Evolutionary conservation across 2,329 filamentous ascomycete species (phyloP), one percentile per base, ranked within the genome.

Genomic region (Microcera coccophila): DNA sequence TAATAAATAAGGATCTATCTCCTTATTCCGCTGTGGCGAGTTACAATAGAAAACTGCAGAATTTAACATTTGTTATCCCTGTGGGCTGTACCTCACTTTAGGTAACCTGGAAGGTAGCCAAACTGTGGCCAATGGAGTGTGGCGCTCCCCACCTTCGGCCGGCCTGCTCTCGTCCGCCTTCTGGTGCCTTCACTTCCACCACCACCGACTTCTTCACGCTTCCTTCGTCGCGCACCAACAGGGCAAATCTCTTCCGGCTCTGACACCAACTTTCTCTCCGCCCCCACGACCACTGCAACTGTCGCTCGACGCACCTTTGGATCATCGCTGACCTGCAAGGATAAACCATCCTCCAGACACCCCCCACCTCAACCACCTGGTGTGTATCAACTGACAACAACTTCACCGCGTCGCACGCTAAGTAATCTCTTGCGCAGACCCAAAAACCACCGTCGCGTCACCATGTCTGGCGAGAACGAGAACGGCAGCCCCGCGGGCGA

Each of bases 401-500:
- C 15, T n/a, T 17, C 36, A 34, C 34, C 33, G 33, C 33, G 5
- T 8, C 18, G 5, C 10, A 8, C 18, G 42, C 45, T 34, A 37
- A 40, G 52, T 58, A 45, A 58, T 48, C 22, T 31, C 20, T 41
- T n/a, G 16, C 18, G 38, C 41, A 37, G 37, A 57, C 20, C 4
- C 20, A 17, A 8, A 2, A 32, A 39, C 15, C 34, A 4, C 16
- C 39, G 7, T 43, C 35, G 15, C 22, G 36, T 31, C 49, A 66
- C 42, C 26, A 80, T 79, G 75, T 73, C 73, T 41, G 54, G 59
- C 52, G 62, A 65, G 40, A 59, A 63, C 48, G 71, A 74, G 58
- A 69, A 75, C 53, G 71, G 79, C 46, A 72, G 73, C 49, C 73
- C 73, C 52, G 68, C 69, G 57, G 71, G 72, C 42, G 59, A 61